Evolutionary conservation across 2,329 filamentous ascomycete species (phyloP).

Genomic region (Pezicula radicicola): DNA sequence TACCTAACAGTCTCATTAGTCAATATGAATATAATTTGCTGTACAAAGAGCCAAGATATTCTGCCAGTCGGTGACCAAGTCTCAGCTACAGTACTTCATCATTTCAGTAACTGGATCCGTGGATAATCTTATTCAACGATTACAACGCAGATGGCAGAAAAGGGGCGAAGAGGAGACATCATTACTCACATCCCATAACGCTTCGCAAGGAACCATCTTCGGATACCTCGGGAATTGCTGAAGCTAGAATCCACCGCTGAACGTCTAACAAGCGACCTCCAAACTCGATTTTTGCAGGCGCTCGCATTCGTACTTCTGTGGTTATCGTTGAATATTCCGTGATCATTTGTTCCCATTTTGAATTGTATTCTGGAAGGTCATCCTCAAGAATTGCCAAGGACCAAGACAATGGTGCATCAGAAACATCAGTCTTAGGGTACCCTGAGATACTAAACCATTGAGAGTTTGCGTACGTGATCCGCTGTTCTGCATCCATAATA

Average conservation of each 20-base stretch:
- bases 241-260: constrained; percentile 72
- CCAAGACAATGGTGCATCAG: constrained; percentile 60
- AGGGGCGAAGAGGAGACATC: constrained; percentile 42
- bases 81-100: too few species aligned
- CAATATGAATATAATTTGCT: constrained; percentile 71
- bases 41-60: constrained; percentile 69
- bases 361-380: constrained; percentile 54
- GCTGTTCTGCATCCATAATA: constrained; percentile 66
- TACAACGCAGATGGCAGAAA: too few species aligned
- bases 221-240: constrained; percentile 61
- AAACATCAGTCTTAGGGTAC: constrained; percentile 54
- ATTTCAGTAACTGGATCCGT: too few species aligned
- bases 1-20: constrained; percentile 54
- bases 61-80: too few species aligned
- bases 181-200: constrained; percentile 59
- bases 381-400: constrained; percentile 66
- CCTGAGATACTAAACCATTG: constrained; percentile 66
- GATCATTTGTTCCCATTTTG: constrained; percentile 59
- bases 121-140: too few species aligned
- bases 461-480: constrained; percentile 74
- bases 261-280: constrained; percentile 60
- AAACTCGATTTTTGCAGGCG: constrained; percentile 54
- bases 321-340: constrained; percentile 59
- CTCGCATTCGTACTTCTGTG: constrained; percentile 70
- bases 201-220: constrained; percentile 61